phyloP scores from a whole-genome alignment of 2,329 filamentous ascomycete genomes.

The Thielaviopsis euricoi region DNA sequence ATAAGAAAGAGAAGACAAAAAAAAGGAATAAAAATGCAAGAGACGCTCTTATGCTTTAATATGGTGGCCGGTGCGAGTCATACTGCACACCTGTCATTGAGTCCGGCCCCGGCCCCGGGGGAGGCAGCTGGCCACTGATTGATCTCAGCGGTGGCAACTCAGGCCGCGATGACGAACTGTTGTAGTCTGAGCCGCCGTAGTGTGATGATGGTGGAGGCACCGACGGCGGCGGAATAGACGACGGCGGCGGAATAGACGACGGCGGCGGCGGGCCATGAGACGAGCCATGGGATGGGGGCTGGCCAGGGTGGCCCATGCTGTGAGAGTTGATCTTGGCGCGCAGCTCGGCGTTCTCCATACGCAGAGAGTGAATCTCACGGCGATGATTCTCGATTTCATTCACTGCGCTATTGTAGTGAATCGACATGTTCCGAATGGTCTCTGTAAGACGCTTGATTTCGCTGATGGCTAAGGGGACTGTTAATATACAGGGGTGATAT shows the following conservation, averaged over 20 bases:
- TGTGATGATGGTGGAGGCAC: slow-evolving; percentile 17
- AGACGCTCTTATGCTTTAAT: neutral
- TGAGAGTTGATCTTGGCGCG: slow-evolving; percentile 19
- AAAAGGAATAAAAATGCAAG: neutral
- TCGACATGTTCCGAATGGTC: slow-evolving; percentile 28
- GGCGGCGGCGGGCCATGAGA: slow-evolving; percentile 12
- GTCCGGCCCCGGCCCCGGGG: slow-evolving; percentile 29
- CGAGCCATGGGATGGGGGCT: slow-evolving; percentile 13
- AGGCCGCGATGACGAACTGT: slow-evolving; percentile 23
- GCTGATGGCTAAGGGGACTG: slow-evolving; percentile 33
- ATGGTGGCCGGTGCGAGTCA: slow-evolving; percentile 19
- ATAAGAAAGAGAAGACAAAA: slow-evolving; percentile 1
- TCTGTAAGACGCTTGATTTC: slow-evolving; percentile 42
- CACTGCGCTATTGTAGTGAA: slow-evolving; percentile 25
- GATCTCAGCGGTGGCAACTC: slow-evolving; percentile 24
- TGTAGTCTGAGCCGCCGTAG: slow-evolving; percentile 1
- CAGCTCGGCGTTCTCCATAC: slow-evolving; percentile 32
- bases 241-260: slow-evolving; percentile 15
- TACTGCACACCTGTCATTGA: slow-evolving; percentile 54
- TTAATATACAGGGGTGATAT: slow-evolving; percentile 2
- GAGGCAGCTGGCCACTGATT: slow-evolving; percentile 30
- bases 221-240: slow-evolving; percentile 8
- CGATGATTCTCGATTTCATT: slow-evolving; percentile 32
- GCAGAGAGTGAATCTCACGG: slow-evolving; percentile 30
- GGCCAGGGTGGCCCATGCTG: neutral